phyloP scores from a whole-genome alignment of 768 basidiomycete species.

The Cystobasidium tubakii region DNA sequence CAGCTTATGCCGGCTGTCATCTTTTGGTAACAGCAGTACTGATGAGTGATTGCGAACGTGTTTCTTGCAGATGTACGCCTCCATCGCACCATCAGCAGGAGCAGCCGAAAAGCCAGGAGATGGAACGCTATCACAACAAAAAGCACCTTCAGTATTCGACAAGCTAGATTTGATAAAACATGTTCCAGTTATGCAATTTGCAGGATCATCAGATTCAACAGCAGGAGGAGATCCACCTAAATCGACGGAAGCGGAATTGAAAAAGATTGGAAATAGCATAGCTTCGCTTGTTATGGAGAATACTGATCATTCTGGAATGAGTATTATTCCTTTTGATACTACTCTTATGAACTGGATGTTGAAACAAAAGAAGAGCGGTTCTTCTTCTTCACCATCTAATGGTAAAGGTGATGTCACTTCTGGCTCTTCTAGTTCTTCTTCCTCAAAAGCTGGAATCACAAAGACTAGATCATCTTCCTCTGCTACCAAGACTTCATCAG shows the following conservation, averaged over 20 bases:
- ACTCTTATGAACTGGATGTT: conserved; percentile 36
- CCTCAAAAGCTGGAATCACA: neutral
- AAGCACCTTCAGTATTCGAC: conserved; percentile 9
- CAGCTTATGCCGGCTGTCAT: neutral
- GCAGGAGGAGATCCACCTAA: conserved; percentile 32
- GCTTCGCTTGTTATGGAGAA: conserved; percentile 1
- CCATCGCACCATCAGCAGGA: conserved; percentile 30
- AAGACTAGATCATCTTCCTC: neutral
- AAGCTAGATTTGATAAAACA: conserved; percentile 20
- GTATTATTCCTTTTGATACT: conserved; percentile 29
- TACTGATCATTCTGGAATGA: conserved; percentile 34
- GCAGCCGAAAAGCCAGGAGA: conserved; percentile 35
- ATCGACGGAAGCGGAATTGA: conserved; percentile 13
- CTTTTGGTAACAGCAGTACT: neutral
- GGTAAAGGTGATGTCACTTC: neutral
- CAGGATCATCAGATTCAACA: conserved; percentile 25
- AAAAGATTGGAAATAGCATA: neutral
- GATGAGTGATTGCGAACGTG: neutral
- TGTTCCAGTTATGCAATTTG: conserved; percentile 36
- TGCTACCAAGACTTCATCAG: neutral
- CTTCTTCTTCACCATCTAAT: conserved; percentile 10
- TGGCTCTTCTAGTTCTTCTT: neutral
- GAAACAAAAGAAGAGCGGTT: neutral
- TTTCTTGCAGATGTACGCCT: conserved; percentile 15
- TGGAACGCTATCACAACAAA: conserved; percentile 34